These are phyloP conservation scores for Mycotypha africana DNA, from an alignment of 371 early-diverging fungal species.

Conservation along the genomic window DNA sequence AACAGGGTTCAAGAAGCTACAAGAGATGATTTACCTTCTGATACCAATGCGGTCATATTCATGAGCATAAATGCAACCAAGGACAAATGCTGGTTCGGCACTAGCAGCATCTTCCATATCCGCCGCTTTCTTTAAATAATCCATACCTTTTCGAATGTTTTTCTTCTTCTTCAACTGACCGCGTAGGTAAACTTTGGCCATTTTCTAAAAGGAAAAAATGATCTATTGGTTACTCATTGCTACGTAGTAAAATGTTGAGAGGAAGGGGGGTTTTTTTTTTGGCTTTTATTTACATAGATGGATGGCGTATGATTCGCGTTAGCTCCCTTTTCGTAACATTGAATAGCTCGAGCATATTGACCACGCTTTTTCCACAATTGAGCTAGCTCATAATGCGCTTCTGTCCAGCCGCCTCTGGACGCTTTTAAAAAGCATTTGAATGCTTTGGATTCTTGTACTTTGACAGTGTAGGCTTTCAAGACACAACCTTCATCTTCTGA, in stretches of 20 bases:
- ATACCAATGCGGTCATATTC: conserved; percentile 15
- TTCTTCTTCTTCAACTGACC: conserved; percentile 5
- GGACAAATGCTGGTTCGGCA: conserved; percentile 12
- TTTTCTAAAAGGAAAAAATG: conserved; percentile 4
- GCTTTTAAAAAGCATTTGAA: conserved; percentile 31
- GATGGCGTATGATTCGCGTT: conserved; percentile 59
- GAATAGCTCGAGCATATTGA: conserved; percentile 55
- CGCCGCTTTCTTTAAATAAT: conserved; percentile 7
- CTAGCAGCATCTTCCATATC: conserved; percentile 1
- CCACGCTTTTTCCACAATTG: conserved; percentile 48
- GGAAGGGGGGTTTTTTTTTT: neutral
- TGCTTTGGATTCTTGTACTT: conserved; percentile 19
- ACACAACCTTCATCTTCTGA: conserved; percentile 32
- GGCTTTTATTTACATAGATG: conserved; percentile 51
- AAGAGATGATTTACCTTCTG: conserved; percentile 11
- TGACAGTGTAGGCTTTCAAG: conserved; percentile 4
- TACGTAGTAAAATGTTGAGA: no score
- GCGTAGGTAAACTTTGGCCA: conserved; percentile 10
- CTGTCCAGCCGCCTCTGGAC: conserved; percentile 21
- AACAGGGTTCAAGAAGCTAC: no score
- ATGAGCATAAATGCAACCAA: conserved; percentile 13
- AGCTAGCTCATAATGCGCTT: conserved; percentile 25
- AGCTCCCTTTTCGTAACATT: conserved; percentile 72
- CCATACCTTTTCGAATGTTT: conserved; percentile 5
- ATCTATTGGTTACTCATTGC: no score